Percentiles rank a stretch among this genome's conserved stretches.
Evolutionary conservation across 306 rosid genomes (phyloP).

Genomic region (Comarum palustre): DNA sequence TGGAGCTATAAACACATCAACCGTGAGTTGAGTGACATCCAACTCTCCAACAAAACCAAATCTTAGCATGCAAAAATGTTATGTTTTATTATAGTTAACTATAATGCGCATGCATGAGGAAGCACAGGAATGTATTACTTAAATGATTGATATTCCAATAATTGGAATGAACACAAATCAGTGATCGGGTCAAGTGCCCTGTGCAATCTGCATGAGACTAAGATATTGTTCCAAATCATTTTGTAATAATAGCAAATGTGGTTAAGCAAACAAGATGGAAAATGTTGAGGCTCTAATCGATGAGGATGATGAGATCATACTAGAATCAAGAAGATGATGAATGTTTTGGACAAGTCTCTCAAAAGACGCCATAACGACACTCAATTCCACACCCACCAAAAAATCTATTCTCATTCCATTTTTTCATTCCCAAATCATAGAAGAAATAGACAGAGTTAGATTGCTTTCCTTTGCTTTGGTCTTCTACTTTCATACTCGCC

Average conservation of each 20-base stretch:
- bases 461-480: constrained; percentile 1
- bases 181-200: not conserved
- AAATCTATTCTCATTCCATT: constrained; percentile 8
- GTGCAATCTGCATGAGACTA: not conserved
- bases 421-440: not conserved
- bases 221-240: constrained; percentile 1
- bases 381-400: constrained; percentile 7
- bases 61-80: constrained; percentile 8
- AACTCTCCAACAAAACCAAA: constrained; percentile 27
- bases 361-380: constrained; percentile 10
- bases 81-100: not conserved
- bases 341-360: constrained; percentile 9
- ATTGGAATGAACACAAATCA: constrained; percentile 5
- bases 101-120: constrained; percentile 18
- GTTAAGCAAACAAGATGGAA: not conserved
- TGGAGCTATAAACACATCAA: constrained; percentile 20
- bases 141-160: constrained; percentile 12
- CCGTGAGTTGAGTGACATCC: constrained; percentile 56
- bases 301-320: not conserved
- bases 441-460: not conserved
- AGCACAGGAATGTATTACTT: not conserved
- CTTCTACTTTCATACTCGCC: constrained; percentile 9
- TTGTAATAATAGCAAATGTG: constrained; percentile 5
- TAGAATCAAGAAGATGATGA: not conserved
- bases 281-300: not conserved